Evolutionary conservation across 2,329 filamentous ascomycete genomes (phyloP).

Genomic region (Corinectria fuckeliana): DNA sequence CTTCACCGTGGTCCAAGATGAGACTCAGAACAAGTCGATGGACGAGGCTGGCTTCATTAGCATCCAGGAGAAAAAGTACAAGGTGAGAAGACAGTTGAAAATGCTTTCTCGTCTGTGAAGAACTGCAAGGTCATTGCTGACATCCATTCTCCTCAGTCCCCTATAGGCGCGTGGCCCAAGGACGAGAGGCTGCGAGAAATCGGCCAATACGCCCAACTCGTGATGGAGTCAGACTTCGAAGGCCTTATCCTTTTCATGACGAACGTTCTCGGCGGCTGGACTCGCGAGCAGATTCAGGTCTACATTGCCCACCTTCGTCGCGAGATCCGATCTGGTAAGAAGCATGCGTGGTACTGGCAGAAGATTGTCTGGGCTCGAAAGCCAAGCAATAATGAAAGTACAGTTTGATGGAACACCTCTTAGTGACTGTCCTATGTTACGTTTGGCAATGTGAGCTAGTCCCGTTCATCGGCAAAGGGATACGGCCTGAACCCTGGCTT

Average conservation of each 20-base stretch:
- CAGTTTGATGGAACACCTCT: too few relatives aligned
- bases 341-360: constrained; percentile 2
- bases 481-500: too few relatives aligned
- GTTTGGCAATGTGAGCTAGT: too few relatives aligned
- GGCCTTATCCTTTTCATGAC: constrained; percentile 6
- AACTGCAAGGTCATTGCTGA: too few relatives aligned
- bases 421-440: too few relatives aligned
- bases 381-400: too few relatives aligned
- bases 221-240: background rate
- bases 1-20: constrained; percentile 9
- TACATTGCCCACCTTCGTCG: constrained; percentile 14
- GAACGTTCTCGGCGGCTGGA: background rate
- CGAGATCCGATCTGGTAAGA: constrained; percentile 8
- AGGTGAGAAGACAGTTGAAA: too few relatives aligned
- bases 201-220: background rate
- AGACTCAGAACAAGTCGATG: constrained; percentile 7
- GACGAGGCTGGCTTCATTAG: constrained; percentile 13
- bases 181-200: background rate
- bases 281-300: constrained; percentile 2
- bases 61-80: constrained; percentile 6
- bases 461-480: too few relatives aligned
- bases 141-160: background rate
- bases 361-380: constrained; percentile 17
- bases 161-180: background rate
- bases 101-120: too few relatives aligned